A percentile compares a stretch with the other conserved stretches of the same genome.
Evolutionary conservation across 2,329 filamentous ascomycete species (phyloP).

Genomic region (Penicillium sp.): DNA sequence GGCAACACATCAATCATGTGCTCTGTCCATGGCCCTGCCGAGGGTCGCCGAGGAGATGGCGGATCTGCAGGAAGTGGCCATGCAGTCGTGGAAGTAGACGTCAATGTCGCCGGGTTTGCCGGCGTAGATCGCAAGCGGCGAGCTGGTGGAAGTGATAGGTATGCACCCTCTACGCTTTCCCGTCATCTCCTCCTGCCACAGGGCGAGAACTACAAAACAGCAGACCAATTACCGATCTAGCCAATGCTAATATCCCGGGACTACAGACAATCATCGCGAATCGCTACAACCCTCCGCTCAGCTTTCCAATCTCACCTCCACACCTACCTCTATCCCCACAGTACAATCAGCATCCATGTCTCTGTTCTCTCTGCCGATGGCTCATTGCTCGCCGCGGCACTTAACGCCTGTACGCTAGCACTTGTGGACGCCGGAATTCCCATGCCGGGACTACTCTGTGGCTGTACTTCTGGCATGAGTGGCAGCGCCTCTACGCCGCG

Average conservation of each 20-base stretch:
- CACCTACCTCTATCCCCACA: slow-evolving; percentile 80
- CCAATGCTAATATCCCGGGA: not conserved
- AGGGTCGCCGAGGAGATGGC: slow-evolving; percentile 49
- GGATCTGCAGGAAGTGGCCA: slow-evolving; percentile 41
- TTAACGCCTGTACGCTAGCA: slow-evolving; percentile 86
- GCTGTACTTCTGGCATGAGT: slow-evolving; percentile 72
- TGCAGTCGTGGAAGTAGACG: slow-evolving; percentile 67
- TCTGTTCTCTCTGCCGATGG: slow-evolving; percentile 87
- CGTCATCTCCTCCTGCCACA: not conserved
- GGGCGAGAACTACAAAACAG: not conserved
- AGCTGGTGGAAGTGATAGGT: slow-evolving; percentile 66
- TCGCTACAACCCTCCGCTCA: slow-evolving; percentile 59
- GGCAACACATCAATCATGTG: slow-evolving; percentile 96
- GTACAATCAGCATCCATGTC: slow-evolving; percentile 70
- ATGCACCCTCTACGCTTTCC: not conserved
- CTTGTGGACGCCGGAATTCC: slow-evolving; percentile 91
- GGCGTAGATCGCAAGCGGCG: slow-evolving; percentile 74
- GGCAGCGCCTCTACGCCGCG: slow-evolving; percentile 37
- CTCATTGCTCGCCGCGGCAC: slow-evolving; percentile 73
- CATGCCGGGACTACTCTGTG: slow-evolving; percentile 83
- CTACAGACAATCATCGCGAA: slow-evolving; percentile 57
- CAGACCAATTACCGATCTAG: not conserved
- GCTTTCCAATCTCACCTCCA: slow-evolving; percentile 71
- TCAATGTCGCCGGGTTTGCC: slow-evolving; percentile 79
- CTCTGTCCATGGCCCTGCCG: slow-evolving; percentile 75